These are phyloP conservation scores for Vinca minor DNA, from an alignment of 257 asterid genomes.

Conservation along the genomic window DNA sequence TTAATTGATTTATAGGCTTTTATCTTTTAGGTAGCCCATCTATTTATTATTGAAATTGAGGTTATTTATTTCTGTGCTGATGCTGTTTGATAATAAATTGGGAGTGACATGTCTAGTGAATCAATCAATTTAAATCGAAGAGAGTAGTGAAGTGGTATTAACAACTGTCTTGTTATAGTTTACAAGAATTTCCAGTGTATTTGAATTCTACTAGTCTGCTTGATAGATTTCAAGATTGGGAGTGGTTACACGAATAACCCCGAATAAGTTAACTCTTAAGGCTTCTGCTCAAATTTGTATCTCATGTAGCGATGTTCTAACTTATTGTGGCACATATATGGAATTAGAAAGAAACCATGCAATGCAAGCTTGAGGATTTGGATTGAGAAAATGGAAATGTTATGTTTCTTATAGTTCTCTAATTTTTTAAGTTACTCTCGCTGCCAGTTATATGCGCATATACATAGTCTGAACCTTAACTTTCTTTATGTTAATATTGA, in stretches of 20 bases:
- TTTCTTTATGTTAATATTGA: background rate
- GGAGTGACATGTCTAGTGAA: background rate
- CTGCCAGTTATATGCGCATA: background rate
- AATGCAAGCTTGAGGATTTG: background rate
- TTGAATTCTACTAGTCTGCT: no score
- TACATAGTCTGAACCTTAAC: background rate
- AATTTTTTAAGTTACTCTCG: background rate
- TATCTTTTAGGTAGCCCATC: background rate
- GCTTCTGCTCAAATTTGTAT: no score
- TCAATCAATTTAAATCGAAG: background rate
- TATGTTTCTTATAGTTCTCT: background rate
- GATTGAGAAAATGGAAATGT: background rate
- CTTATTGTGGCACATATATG: no score
- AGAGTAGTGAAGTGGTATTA: background rate
- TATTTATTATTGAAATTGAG: background rate
- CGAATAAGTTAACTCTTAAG: conserved; percentile 3
- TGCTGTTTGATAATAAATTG: background rate
- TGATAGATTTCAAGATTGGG: background rate
- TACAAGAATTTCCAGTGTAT: background rate
- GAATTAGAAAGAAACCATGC: no score
- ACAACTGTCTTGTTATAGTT: background rate
- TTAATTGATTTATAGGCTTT: background rate
- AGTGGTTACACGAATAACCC: background rate
- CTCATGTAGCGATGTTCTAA: no score
- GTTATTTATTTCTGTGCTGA: background rate